These are phyloP conservation scores for Colletotrichum theobromicola DNA, from an alignment of 2,329 filamentous ascomycete genomes.

Conservation along the genomic window DNA sequence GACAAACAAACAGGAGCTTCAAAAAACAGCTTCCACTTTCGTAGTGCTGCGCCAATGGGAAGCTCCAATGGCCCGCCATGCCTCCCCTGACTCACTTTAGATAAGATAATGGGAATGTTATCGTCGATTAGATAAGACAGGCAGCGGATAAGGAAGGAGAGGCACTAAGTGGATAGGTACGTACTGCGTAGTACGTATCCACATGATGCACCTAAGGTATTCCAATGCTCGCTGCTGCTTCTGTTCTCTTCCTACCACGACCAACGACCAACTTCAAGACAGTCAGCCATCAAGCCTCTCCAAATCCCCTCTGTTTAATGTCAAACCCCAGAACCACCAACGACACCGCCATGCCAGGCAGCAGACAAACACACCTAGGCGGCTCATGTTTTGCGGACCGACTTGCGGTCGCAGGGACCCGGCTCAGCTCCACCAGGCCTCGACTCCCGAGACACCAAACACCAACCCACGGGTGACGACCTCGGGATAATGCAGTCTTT, in stretches of 20 bases:
- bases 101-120: background rate
- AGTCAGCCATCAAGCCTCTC: background rate
- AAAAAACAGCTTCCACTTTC: background rate
- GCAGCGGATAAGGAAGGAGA: background rate
- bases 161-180: background rate
- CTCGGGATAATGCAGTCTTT: conserved; percentile 13
- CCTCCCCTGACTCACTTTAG: background rate
- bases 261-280: background rate
- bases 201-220: no score
- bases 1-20: background rate
- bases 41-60: background rate
- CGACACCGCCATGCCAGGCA: background rate
- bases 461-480: conserved; percentile 1
- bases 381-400: background rate
- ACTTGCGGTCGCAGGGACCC: background rate
- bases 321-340: background rate
- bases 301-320: background rate
- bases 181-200: no score
- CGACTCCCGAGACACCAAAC: conserved; percentile 21
- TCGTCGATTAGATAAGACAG: background rate
- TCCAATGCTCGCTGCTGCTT: background rate
- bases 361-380: background rate
- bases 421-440: background rate
- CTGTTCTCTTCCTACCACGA: background rate
- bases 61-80: background rate